phyloP scores from a whole-genome alignment of 2,329 filamentous ascomycete species.

The Hypoxylon sp. region DNA sequence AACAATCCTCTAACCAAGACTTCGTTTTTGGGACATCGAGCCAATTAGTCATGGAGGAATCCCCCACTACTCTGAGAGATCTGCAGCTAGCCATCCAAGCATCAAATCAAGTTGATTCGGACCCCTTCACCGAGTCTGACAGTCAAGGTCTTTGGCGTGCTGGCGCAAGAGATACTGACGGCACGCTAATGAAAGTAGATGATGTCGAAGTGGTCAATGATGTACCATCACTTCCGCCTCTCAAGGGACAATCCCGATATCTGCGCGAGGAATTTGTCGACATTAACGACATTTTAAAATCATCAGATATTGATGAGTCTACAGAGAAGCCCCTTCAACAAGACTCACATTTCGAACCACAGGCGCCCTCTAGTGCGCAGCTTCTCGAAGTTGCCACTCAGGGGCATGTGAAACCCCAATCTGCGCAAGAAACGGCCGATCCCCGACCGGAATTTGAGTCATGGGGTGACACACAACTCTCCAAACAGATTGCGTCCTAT shows the following conservation, averaged over 20 bases:
- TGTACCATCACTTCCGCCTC: not conserved
- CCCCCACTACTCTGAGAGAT: conserved; percentile 70
- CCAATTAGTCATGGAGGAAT: conserved; percentile 78
- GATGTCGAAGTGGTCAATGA: conserved; percentile 61
- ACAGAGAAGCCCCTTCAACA: conserved; percentile 4
- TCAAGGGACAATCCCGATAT: conserved; percentile 37
- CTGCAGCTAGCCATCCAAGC: conserved; percentile 68
- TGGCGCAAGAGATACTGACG: conserved; percentile 71
- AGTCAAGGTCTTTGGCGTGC: conserved; percentile 71
- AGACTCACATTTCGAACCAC: conserved; percentile 33
- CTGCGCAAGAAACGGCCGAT: conserved; percentile 5
- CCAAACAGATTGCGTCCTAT: conserved; percentile 68
- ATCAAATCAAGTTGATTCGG: conserved; percentile 58
- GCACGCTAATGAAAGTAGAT: conserved; percentile 69
- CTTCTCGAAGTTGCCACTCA: conserved; percentile 3
- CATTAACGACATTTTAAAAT: conserved; percentile 43
- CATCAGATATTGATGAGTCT: conserved; percentile 29
- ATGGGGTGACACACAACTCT: conserved; percentile 69
- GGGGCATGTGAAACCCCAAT: not conserved
- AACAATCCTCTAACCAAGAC: conserved; percentile 73
- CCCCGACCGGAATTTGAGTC: conserved; percentile 65
- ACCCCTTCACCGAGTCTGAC: conserved; percentile 50
- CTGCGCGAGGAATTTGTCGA: conserved; percentile 43
- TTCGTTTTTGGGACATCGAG: conserved; percentile 89
- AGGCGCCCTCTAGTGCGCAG: conserved; percentile 16